A percentile compares a stretch with the other conserved stretches of the same genome.
These are phyloP conservation scores for Aegilops bicornis DNA, from an alignment of 176 grass and related monocot genomes.

Conservation along the genomic window DNA sequence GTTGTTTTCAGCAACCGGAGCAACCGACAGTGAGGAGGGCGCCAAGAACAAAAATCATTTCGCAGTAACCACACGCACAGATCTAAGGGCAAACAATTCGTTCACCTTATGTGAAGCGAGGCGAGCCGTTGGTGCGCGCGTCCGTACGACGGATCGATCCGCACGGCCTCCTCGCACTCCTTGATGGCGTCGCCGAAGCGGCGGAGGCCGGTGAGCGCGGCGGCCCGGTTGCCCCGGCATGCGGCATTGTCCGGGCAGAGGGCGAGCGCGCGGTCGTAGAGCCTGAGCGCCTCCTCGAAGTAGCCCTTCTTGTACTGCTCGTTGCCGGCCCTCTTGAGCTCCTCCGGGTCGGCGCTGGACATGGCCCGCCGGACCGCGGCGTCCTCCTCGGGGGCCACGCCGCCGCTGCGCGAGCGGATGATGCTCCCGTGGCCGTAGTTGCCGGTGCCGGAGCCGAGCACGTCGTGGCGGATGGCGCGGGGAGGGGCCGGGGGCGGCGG, in stretches of 20 bases:
- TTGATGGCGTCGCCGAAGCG: constrained; percentile 77
- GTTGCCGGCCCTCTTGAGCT: constrained; percentile 86
- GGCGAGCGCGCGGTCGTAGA: constrained; percentile 81
- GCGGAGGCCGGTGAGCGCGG: constrained; percentile 72
- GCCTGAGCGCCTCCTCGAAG: constrained; percentile 68
- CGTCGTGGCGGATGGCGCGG: constrained; percentile 54
- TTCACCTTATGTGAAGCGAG: constrained; percentile 70
- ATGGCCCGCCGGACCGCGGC: constrained; percentile 51
- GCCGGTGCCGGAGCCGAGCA: constrained; percentile 78
- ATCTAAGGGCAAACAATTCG: constrained; percentile 23
- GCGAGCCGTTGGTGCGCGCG: constrained; percentile 89
- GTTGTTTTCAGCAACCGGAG: neutral
- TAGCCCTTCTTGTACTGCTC: constrained; percentile 81
- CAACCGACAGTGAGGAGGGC: neutral
- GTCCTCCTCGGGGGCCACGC: constrained; percentile 37
- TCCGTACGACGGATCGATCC: constrained; percentile 71
- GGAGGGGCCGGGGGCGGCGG: constrained; percentile 38
- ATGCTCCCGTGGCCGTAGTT: constrained; percentile 97
- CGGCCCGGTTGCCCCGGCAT: constrained; percentile 83
- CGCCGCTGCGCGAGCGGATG: constrained; percentile 52
- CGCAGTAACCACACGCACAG: neutral
- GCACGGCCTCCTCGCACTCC: constrained; percentile 87
- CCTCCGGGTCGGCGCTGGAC: constrained; percentile 73
- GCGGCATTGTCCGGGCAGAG: constrained; percentile 84
- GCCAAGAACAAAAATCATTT: neutral